These are phyloP conservation scores for Silybum marianum DNA, from an alignment of 129 eudicot species.

Conservation along the genomic window DNA sequence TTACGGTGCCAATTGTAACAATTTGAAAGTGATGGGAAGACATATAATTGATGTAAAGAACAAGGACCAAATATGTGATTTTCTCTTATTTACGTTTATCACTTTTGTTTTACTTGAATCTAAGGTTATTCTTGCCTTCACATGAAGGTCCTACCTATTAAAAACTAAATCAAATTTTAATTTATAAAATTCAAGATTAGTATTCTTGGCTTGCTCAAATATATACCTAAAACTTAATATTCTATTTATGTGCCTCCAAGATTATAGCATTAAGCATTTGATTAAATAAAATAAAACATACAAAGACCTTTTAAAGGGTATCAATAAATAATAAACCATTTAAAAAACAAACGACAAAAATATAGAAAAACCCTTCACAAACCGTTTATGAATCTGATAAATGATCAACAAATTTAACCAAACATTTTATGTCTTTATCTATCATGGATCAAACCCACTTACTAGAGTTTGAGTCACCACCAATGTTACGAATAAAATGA, in stretches of 20 bases:
- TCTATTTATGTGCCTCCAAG: neutral
- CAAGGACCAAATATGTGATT: neutral
- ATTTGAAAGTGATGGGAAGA: neutral
- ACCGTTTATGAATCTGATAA: conserved; percentile 6
- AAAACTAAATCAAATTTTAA: neutral
- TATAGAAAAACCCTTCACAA: neutral
- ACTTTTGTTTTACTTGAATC: neutral
- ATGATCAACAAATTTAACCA: neutral
- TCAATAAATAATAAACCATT: neutral
- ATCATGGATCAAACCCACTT: neutral
- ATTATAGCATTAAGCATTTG: neutral
- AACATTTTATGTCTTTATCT: neutral
- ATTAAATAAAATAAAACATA: neutral
- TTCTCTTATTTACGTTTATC: neutral
- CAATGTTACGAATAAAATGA: conserved; percentile 12
- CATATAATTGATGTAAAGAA: neutral
- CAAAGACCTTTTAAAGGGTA: neutral
- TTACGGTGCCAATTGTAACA: neutral
- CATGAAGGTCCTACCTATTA: neutral
- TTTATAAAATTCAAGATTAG: conserved; percentile 1
- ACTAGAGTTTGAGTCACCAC: conserved; percentile 12
- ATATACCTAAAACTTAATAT: neutral
- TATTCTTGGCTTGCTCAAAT: neutral
- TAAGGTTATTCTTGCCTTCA: conserved; percentile 12
- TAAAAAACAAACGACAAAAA: neutral